phyloP scores from a whole-genome alignment of 225 moss, liverwort and hornwort genomes.

The Polytrichum commune region DNA sequence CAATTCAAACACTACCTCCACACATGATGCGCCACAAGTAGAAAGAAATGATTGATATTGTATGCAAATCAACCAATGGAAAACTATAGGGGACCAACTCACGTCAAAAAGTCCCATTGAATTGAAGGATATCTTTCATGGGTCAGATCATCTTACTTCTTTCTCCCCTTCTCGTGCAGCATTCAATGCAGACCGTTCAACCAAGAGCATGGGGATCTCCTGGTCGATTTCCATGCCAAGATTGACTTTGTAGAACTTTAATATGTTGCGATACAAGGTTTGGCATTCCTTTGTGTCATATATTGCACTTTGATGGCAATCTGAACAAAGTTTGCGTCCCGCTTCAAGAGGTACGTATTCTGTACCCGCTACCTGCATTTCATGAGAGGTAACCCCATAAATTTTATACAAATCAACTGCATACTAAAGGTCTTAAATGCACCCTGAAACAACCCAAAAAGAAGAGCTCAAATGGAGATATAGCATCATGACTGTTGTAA shows the following conservation, averaged over 20 bases:
- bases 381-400: not conserved
- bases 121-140: no score
- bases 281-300: slow-evolving; percentile 45
- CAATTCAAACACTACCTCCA: no score
- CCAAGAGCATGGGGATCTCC: slow-evolving; percentile 55
- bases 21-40: no score
- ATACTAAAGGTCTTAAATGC: no score
- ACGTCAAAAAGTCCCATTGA: no score
- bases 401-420: no score
- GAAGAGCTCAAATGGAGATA: no score
- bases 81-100: no score
- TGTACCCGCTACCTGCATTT: slow-evolving; percentile 28
- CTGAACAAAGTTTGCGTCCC: slow-evolving; percentile 50
- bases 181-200: slow-evolving; percentile 50
- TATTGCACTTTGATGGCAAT: slow-evolving; percentile 42
- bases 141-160: slow-evolving; percentile 32
- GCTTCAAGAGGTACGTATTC: slow-evolving; percentile 26
- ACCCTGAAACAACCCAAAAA: no score
- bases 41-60: no score
- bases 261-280: slow-evolving; percentile 39
- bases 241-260: slow-evolving; percentile 41
- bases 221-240: slow-evolving; percentile 51
- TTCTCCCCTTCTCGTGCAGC: slow-evolving; percentile 53
- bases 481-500: no score
- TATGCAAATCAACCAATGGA: no score